phyloP scores from a whole-genome alignment of 2,329 filamentous ascomycete species.

The Chrysosporium keratinophilum region DNA sequence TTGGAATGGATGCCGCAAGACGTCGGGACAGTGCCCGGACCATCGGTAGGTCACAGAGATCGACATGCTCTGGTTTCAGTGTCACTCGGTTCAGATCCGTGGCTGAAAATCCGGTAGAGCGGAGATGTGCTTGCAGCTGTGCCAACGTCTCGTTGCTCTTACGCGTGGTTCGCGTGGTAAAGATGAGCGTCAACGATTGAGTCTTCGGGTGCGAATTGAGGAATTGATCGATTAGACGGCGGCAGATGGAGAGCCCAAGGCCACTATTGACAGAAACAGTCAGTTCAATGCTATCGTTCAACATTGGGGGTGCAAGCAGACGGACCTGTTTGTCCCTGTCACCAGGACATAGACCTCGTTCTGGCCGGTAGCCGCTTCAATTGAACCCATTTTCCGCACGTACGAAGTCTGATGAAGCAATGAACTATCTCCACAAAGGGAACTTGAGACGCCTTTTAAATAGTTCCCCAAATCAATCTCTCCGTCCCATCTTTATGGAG shows the following conservation, averaged over 20 bases:
- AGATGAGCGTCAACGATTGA: slow-evolving; percentile 65
- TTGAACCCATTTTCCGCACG: slow-evolving; percentile 1
- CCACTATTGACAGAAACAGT: slow-evolving; percentile 47
- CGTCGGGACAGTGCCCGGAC: slow-evolving; percentile 45
- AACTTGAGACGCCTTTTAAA: background rate
- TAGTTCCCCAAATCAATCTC: background rate
- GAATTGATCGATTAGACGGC: slow-evolving; percentile 84
- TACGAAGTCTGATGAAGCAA: background rate
- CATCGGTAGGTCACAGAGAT: slow-evolving; percentile 47
- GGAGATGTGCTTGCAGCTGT: slow-evolving; percentile 54
- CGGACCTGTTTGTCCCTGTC: slow-evolving; percentile 76
- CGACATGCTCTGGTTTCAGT: slow-evolving; percentile 48
- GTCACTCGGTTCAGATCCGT: slow-evolving; percentile 31
- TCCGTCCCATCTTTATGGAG: background rate
- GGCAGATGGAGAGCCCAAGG: slow-evolving; percentile 72
- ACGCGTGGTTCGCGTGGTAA: slow-evolving; percentile 64
- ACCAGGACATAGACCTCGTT: slow-evolving; percentile 50
- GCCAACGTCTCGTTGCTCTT: slow-evolving; percentile 66
- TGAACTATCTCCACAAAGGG: too few species aligned
- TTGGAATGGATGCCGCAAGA: slow-evolving; percentile 47
- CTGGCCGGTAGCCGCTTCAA: background rate
- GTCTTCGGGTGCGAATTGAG: slow-evolving; percentile 55
- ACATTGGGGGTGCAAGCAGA: slow-evolving; percentile 4
- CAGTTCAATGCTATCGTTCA: background rate
- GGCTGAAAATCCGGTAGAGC: slow-evolving; percentile 23